Conservation (phyloP, 208 protist species). For the Trypanosomatidae sp. region DNA sequence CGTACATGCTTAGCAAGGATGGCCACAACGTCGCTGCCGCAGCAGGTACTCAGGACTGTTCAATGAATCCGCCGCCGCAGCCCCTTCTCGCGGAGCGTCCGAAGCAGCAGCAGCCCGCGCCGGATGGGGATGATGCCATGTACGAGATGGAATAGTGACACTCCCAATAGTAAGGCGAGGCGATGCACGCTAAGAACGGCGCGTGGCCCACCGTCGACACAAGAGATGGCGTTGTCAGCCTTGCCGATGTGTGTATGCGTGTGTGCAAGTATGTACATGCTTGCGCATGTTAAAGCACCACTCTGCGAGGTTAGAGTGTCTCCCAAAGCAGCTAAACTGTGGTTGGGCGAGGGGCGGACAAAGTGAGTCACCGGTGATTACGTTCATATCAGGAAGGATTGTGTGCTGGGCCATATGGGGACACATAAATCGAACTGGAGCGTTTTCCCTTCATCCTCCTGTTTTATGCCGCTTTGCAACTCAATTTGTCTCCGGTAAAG, state of each 20-base stretch:
- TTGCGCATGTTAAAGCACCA: background rate
- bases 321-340: background rate
- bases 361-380: background rate
- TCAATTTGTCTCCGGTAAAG: no score
- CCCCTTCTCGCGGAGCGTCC: conserved; percentile 50
- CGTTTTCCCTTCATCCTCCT: conserved; percentile 2
- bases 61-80: conserved; percentile 29
- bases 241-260: background rate
- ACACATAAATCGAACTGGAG: background rate
- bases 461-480: background rate
- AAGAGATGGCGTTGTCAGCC: no score
- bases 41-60: conserved; percentile 30
- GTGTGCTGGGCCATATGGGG: background rate
- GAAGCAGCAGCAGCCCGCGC: conserved; percentile 32
- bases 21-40: conserved; percentile 74
- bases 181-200: background rate
- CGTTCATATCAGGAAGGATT: background rate
- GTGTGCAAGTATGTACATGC: background rate
- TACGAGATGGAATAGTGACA: conserved; percentile 83
- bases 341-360: background rate
- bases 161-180: background rate
- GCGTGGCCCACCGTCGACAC: background rate
- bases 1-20: conserved; percentile 91
- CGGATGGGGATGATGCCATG: conserved; percentile 64
- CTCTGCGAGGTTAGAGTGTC: background rate